Conservation (phyloP, 2,329 filamentous ascomycete genomes). For the Periconia digitata region DNA sequence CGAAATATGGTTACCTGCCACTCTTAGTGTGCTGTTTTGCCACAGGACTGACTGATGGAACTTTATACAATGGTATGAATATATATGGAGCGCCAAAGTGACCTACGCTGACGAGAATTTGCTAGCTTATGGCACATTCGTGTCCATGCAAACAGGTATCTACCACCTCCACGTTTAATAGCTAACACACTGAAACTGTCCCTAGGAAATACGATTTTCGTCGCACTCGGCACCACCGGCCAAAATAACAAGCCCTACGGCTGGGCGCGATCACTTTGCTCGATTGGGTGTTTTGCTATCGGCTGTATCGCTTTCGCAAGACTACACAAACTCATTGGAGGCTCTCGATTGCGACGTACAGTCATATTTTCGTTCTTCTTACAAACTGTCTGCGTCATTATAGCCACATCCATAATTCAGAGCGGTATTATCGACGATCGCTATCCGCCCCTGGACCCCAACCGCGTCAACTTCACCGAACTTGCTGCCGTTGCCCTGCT, state of each 20-base stretch:
- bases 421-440: constrained; percentile 1
- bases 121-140: constrained; percentile 34
- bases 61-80: constrained; percentile 4
- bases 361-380: constrained; percentile 54
- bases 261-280: constrained; percentile 5
- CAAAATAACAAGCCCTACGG: constrained; percentile 32
- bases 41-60: constrained; percentile 4
- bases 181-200: constrained; percentile 8
- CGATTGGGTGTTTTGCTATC: constrained; percentile 7
- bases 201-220: constrained; percentile 64
- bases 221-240: constrained; percentile 59
- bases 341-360: constrained; percentile 49
- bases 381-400: constrained; percentile 55
- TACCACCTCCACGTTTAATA: neutral
- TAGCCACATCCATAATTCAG: constrained; percentile 52
- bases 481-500: constrained; percentile 47
- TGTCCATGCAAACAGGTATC: constrained; percentile 56
- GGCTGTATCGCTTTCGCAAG: constrained; percentile 35
- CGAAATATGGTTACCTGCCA: constrained; percentile 2
- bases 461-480: constrained; percentile 30
- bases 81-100: no score
- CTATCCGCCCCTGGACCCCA: neutral
- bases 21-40: constrained; percentile 4
- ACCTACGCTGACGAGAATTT: no score
- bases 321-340: constrained; percentile 56